Evolutionary conservation across 2,329 filamentous ascomycete species (phyloP).

Genomic region (Clonostachys rhizophaga): DNA sequence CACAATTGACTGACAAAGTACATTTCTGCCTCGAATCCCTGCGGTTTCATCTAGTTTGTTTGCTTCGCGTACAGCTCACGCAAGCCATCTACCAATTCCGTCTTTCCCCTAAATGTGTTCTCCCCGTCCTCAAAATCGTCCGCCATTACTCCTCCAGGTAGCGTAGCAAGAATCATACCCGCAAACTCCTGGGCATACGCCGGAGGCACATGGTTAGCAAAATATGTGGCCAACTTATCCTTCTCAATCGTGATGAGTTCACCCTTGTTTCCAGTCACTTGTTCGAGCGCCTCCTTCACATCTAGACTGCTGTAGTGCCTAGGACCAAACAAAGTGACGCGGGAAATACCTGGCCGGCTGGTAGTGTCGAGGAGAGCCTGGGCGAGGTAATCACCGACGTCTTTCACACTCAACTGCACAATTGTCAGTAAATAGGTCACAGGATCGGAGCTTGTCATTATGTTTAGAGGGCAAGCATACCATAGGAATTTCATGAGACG

Average conservation of each 20-base stretch:
- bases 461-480: slow-evolving; percentile 7
- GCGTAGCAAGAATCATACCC: slow-evolving; percentile 14
- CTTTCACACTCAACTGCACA: slow-evolving; percentile 17
- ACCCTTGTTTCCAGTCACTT: slow-evolving; percentile 14
- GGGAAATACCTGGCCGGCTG: slow-evolving; percentile 5
- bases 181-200: slow-evolving; percentile 15
- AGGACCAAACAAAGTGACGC: slow-evolving; percentile 18
- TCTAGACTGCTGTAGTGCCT: slow-evolving; percentile 17
- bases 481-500: slow-evolving; percentile 22
- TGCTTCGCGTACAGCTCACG: neutral
- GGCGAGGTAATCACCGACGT: slow-evolving; percentile 17
- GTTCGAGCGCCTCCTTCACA: slow-evolving; percentile 16
- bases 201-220: slow-evolving; percentile 11
- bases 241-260: slow-evolving; percentile 12
- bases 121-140: slow-evolving; percentile 14
- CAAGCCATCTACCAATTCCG: slow-evolving; percentile 15
- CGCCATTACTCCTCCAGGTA: slow-evolving; percentile 15
- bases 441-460: neutral
- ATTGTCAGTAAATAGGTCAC: neutral
- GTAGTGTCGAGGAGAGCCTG: slow-evolving; percentile 9
- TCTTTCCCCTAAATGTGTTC: slow-evolving; percentile 12
- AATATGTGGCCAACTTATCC: slow-evolving; percentile 15
- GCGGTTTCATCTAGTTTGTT: no score
- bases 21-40: no score
- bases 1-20: no score